Conservation (phyloP, 78 protist genomes). For the Dictyostelium purpureum region DNA sequence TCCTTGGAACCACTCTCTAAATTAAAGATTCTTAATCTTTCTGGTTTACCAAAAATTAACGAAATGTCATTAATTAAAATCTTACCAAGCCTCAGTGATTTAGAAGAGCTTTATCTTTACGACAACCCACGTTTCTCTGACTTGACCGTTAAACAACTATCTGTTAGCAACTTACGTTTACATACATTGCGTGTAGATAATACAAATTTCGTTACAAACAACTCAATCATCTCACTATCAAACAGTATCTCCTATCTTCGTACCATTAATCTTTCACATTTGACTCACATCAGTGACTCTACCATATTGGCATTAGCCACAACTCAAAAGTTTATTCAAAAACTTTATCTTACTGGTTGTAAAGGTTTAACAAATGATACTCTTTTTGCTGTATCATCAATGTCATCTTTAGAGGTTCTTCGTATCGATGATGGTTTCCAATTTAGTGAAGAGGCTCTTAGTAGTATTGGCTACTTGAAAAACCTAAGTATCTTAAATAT, state of each 20-base stretch:
- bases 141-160: background rate
- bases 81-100: background rate
- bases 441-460: conserved; percentile 28
- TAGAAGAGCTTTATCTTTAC: conserved; percentile 50
- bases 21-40: background rate
- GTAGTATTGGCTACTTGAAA: background rate
- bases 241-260: background rate
- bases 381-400: background rate
- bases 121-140: conserved; percentile 48
- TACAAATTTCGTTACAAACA: conserved; percentile 23
- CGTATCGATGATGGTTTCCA: conserved; percentile 31
- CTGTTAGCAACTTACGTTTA: background rate
- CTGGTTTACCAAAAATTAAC: conserved; percentile 7
- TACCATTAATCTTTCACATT: background rate
- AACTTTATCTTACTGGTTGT: conserved; percentile 41
- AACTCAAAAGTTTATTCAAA: conserved; percentile 1
- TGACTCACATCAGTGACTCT: background rate
- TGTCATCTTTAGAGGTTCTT: background rate
- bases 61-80: conserved; percentile 15
- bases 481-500: background rate
- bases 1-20: background rate
- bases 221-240: background rate
- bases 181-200: conserved; percentile 30
- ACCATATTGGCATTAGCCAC: background rate
- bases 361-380: conserved; percentile 13